A percentile compares a stretch with the other conserved stretches of the same genome.
phyloP scores from a whole-genome alignment of 805 yeast genomes.

The Cyberlindnera japonica region DNA sequence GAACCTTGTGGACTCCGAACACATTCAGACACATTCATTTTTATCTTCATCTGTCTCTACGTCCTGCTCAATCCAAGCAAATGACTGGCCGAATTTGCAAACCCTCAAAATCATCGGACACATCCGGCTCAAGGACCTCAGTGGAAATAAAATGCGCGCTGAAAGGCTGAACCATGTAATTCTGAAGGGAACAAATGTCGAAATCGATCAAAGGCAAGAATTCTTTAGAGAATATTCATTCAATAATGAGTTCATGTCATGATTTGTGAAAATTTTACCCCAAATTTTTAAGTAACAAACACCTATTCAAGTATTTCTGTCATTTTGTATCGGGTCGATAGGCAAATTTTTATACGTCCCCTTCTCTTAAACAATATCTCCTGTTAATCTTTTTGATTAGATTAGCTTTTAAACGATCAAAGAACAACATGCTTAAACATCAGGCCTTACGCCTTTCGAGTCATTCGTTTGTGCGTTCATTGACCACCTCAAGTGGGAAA shows the following conservation, averaged over 20 bases:
- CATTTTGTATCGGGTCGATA: too few species aligned
- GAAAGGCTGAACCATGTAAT: slow-evolving; percentile 5
- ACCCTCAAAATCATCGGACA: slow-evolving; percentile 14
- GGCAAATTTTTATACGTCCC: too few species aligned
- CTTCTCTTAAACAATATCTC: too few species aligned
- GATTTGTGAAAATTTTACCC: slow-evolving; percentile 4
- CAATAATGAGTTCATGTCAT: slow-evolving; percentile 6
- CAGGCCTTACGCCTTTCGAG: not conserved
- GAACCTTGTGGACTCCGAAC: slow-evolving; percentile 16
- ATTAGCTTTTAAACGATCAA: too few species aligned
- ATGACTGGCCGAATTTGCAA: slow-evolving; percentile 5
- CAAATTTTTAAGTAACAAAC: too few species aligned
- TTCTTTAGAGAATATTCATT: slow-evolving; percentile 4
- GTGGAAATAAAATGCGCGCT: slow-evolving; percentile 7
- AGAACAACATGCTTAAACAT: slow-evolving; percentile 6
- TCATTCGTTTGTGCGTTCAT: slow-evolving; percentile 6
- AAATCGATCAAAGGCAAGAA: slow-evolving; percentile 6
- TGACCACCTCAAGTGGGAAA: slow-evolving; percentile 5
- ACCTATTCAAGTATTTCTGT: too few species aligned
- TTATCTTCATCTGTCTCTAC: slow-evolving; percentile 13
- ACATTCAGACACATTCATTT: slow-evolving; percentile 9
- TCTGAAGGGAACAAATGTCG: slow-evolving; percentile 12
- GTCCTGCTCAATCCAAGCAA: slow-evolving; percentile 9
- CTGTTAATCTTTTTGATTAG: too few species aligned
- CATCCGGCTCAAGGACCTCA: slow-evolving; percentile 10